Evolutionary conservation across 164 flowering plant species (phyloP).

Genomic region (Buxus sempervirens): DNA sequence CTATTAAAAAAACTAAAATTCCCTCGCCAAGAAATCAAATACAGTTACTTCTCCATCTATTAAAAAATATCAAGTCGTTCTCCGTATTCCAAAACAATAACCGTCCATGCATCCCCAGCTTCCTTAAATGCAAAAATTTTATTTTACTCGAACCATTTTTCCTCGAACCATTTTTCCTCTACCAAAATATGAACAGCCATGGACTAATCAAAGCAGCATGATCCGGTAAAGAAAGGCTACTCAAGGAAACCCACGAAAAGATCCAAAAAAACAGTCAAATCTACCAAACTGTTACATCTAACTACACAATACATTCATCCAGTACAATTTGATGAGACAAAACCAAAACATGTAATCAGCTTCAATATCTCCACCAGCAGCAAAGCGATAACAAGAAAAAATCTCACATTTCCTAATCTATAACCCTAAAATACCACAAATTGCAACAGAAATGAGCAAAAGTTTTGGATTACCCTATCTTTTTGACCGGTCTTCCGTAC

Average conservation of each 20-base stretch:
- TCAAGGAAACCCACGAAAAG: not conserved
- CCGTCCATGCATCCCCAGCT: too few relatives aligned
- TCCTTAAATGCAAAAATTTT: too few relatives aligned
- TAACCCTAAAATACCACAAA: slow-evolving; percentile 6
- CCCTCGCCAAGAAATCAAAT: too few relatives aligned
- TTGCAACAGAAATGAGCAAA: not conserved
- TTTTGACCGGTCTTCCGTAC: not conserved
- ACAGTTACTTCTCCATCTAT: too few relatives aligned
- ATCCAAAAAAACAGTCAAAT: not conserved
- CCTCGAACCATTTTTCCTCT: too few relatives aligned
- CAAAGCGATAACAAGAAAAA: not conserved
- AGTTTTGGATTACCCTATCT: slow-evolving; percentile 1
- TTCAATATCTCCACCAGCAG: not conserved
- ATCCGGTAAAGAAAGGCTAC: not conserved
- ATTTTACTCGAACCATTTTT: too few relatives aligned
- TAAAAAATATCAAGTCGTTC: too few relatives aligned
- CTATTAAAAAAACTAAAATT: too few relatives aligned
- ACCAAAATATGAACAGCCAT: not conserved
- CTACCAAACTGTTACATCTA: not conserved
- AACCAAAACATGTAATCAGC: not conserved
- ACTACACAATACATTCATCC: not conserved
- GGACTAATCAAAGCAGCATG: not conserved
- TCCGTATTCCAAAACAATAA: too few relatives aligned
- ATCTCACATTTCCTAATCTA: not conserved
- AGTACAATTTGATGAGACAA: not conserved